Evolutionary conservation across 1,284 basidiomycete genomes (phyloP), one percentile per base, ranked within the genome.

Genomic region (Nidula niveotomentosa): DNA sequence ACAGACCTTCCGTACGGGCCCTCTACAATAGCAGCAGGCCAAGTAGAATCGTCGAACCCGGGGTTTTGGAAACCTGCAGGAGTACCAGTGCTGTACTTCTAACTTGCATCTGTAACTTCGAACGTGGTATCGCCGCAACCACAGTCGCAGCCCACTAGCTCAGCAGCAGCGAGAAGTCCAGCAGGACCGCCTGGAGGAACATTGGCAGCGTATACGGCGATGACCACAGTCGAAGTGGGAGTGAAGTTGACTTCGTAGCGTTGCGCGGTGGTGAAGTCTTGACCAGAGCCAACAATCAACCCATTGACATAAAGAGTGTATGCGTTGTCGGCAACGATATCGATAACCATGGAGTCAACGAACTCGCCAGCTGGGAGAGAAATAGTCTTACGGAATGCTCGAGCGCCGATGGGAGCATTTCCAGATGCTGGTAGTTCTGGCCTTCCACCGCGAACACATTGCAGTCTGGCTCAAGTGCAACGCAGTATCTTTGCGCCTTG

Each of bases 391-490:
- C 66, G 64, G 63, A 70, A 68, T 9, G 66, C 62, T n/a, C 67
- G 62, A 6, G 55, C 43, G 12, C 68, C 66, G 1, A 57, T 44
- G 6, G 68, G 67, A 1, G 65, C 65, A 30, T 8, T 54, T 5
- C 56, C 55, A 8, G 44, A 50, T 6, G 8, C 64, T 65, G 13
- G 59, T 56, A 3, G 54, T 47, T 47, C 23, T 47, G 45, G 10
- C n/a, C 61, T 18, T 63, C 59, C 9, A 67, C 58, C 1, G 69
- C 68, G 36, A 71, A 69, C 44, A 65, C 63, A 23, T 70, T 70
- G 53, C 62, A 62, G 7, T 52, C 44, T 6, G 63, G 56, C 7
- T 53, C 52, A 36, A 69, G 63, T 9, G 56, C 62, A 9, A 69
- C 63, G 33, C 63, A 66, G 47, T 65, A 69, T 10, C 57, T 52